Conservation (phyloP, 2,329 filamentous ascomycete species). For the Fusarium heterosporum region DNA sequence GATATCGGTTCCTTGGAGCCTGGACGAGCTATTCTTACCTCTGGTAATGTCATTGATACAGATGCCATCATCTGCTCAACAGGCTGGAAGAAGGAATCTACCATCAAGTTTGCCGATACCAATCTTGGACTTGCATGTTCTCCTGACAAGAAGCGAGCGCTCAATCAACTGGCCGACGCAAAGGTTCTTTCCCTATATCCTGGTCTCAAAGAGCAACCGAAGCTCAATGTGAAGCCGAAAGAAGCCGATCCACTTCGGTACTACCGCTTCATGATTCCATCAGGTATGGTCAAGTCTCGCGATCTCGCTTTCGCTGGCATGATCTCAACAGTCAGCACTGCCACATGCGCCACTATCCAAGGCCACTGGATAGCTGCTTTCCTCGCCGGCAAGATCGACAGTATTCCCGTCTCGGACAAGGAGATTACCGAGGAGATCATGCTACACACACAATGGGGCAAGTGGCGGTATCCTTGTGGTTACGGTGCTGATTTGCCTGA, state of each 20-base stretch:
- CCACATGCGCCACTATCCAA: constrained; percentile 52
- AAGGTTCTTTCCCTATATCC: constrained; percentile 39
- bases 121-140: constrained; percentile 36
- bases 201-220: constrained; percentile 38
- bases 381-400: constrained; percentile 61
- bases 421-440: constrained; percentile 65
- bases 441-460: constrained; percentile 74
- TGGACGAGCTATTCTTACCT: constrained; percentile 56
- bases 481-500: constrained; percentile 72
- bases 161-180: constrained; percentile 31
- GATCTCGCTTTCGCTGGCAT: constrained; percentile 53
- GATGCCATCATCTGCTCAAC: constrained; percentile 64
- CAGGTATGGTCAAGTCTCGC: constrained; percentile 29
- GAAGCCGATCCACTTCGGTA: constrained; percentile 40
- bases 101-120: constrained; percentile 55
- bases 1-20: constrained; percentile 58
- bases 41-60: constrained; percentile 54
- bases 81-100: constrained; percentile 61
- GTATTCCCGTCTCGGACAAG: constrained; percentile 51
- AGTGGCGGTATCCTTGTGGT: constrained; percentile 75
- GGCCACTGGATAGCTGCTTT: constrained; percentile 70
- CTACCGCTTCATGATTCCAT: constrained; percentile 47
- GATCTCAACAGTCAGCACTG: constrained; percentile 50
- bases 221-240: constrained; percentile 34
- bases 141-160: not conserved